Base-by-base conservation (phyloP, 139 green algal species). In the Chlamydomonas schloesseri region DNA sequence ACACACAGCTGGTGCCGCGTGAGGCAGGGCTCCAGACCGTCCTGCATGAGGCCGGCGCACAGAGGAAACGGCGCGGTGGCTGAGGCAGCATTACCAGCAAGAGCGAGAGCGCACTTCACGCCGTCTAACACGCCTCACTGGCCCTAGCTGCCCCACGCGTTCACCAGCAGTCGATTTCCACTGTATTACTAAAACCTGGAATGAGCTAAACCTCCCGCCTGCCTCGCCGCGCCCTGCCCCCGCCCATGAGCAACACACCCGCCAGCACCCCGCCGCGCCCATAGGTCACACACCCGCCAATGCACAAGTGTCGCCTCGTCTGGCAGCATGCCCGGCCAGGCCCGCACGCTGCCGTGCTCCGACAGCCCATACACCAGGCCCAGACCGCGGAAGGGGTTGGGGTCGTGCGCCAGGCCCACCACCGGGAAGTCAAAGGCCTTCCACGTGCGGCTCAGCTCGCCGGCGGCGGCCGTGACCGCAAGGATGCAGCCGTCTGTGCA, bases 331-430 rank as follows among this genome's bases (percentile, higher is more conserved):
- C 87, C 79, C 4, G 88, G 83, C 94, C 95, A 97, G 24, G 89
- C 94, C 21, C 87, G 89, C 33, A 98, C 90, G 58, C 82, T 85
- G 60, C 95, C 95, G 71, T 95, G 92, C 11, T 89, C 85, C 18
- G 79, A 91, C 82, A 98, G 87, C 10, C 75, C 93, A 79, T 92
- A 96, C 28, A 92, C 87, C 34, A 94, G 78, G 31, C 50, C 88
- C 37, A 89, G 37, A 67, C 47, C 60, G n/a, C 46, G 42, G 15
- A 37, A 17, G 34, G 10, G 6, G 37, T 42, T 58, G 34, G 37
- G 89, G 3, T 89, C 89, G 28, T 81, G 73, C 17, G 89, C 88
- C 37, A 97, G 88, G 64, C 57, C 89, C 50, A 70, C 53, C 11
- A 96, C 82, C 0, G 87, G 81, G 31, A 85, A 89, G 37, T 91